Conservation (phyloP, 441 rosid genomes). For the Bruguiera hainesii region DNA sequence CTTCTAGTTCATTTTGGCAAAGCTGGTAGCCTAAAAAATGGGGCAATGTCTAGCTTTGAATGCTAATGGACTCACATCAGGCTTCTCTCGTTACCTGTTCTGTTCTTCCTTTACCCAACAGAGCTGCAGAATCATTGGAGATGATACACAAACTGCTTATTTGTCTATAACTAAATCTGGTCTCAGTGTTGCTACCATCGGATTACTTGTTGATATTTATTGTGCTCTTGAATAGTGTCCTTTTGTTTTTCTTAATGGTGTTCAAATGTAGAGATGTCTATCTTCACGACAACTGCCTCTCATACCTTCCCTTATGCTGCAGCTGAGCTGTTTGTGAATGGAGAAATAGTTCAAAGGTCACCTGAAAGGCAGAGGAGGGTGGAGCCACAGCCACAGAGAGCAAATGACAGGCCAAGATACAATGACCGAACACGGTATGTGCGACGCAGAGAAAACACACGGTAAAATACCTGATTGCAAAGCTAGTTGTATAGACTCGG, state of each 20-base stretch:
- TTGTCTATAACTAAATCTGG: too few species aligned
- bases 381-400: constrained; percentile 92
- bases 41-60: constrained; percentile 51
- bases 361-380: constrained; percentile 97
- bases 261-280: background rate
- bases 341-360: constrained; percentile 89
- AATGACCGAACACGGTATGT: constrained; percentile 88
- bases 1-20: constrained; percentile 52
- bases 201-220: too few species aligned
- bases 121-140: constrained; percentile 33
- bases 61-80: constrained; percentile 49
- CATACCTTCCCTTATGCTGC: constrained; percentile 24
- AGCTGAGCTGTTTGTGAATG: constrained; percentile 95
- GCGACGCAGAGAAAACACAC: constrained; percentile 66
- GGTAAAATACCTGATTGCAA: constrained; percentile 25
- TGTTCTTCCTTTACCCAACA: constrained; percentile 15
- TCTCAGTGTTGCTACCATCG: too few species aligned
- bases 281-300: background rate
- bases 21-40: constrained; percentile 27
- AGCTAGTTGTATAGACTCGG: constrained; percentile 3
- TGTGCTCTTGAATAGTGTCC: background rate
- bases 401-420: constrained; percentile 91
- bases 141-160: constrained; percentile 17
- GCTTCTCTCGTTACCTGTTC: constrained; percentile 20
- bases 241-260: background rate